Evolutionary conservation across 1,284 basidiomycete genomes (phyloP).

Genomic region (Macrocystidia cucumis): DNA sequence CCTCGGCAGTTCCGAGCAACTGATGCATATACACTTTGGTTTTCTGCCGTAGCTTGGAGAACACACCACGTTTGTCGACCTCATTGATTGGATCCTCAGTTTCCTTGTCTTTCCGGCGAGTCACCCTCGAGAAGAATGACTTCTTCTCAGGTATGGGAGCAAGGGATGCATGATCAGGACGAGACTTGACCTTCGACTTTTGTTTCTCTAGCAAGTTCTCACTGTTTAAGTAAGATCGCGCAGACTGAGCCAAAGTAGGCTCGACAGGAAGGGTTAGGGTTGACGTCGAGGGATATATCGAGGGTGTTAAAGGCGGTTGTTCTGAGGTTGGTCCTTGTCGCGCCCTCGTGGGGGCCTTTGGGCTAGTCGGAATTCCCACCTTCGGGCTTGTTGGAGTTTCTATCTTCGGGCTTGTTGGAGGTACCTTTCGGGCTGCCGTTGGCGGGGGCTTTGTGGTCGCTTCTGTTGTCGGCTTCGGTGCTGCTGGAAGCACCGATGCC

Average conservation of each 20-base stretch:
- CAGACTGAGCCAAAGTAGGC: slow-evolving; percentile 50
- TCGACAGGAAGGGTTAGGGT: slow-evolving; percentile 39
- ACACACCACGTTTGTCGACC: slow-evolving; percentile 44
- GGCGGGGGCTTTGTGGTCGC: slow-evolving; percentile 10
- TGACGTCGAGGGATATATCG: slow-evolving; percentile 21
- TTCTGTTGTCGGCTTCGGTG: slow-evolving; percentile 10
- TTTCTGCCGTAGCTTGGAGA: slow-evolving; percentile 51
- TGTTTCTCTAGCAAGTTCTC: slow-evolving; percentile 35
- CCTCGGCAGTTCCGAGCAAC: slow-evolving; percentile 47
- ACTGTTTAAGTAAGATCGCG: slow-evolving; percentile 57
- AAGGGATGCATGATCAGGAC: slow-evolving; percentile 45
- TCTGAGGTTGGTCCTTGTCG: background rate
- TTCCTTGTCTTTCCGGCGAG: slow-evolving; percentile 21
- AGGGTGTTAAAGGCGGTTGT: background rate
- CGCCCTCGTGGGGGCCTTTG: too few relatives aligned
- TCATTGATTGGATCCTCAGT: slow-evolving; percentile 28
- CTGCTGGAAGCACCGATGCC: slow-evolving; percentile 8
- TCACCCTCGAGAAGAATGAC: slow-evolving; percentile 42
- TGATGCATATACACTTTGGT: slow-evolving; percentile 54
- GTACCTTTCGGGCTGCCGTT: slow-evolving; percentile 6
- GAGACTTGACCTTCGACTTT: slow-evolving; percentile 64
- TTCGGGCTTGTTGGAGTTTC: too few relatives aligned
- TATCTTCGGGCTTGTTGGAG: too few relatives aligned
- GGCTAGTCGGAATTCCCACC: too few relatives aligned
- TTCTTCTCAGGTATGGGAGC: slow-evolving; percentile 35